Conservation (phyloP, 2,329 filamentous ascomycete species). For the Apiospora malaysiana region DNA sequence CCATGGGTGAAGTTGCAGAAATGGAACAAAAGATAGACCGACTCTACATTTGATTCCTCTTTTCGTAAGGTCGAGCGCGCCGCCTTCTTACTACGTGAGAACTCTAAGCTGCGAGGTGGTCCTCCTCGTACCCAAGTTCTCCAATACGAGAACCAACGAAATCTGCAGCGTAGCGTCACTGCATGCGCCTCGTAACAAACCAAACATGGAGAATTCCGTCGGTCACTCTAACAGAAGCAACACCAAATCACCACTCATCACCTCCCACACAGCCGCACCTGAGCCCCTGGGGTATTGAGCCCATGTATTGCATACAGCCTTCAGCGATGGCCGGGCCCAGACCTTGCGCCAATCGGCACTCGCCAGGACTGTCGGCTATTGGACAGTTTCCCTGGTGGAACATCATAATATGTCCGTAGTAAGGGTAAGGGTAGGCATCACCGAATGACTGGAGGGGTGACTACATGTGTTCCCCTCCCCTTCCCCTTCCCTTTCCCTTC, state of each 20-base stretch:
- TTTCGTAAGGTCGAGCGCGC: not conserved
- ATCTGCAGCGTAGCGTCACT: not conserved
- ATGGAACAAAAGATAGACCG: not conserved
- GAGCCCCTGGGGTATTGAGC: not conserved
- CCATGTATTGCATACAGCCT: not conserved
- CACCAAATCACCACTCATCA: not conserved
- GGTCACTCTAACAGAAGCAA: not conserved
- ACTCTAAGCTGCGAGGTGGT: constrained; percentile 1
- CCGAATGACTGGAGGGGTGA: not conserved
- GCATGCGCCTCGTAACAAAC: constrained; percentile 6
- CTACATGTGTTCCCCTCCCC: not conserved
- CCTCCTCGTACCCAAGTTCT: not conserved
- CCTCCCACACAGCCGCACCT: constrained; percentile 7
- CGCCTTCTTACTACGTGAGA: not conserved
- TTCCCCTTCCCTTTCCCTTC: not conserved
- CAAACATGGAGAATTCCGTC: constrained; percentile 8
- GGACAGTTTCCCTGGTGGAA: not conserved
- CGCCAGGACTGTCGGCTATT: not conserved
- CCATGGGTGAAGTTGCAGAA: not conserved
- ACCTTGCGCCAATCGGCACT: constrained; percentile 11
- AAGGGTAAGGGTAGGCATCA: not conserved
- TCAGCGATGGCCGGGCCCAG: not conserved
- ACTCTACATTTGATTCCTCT: not conserved
- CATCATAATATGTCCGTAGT: not conserved
- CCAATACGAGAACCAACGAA: constrained; percentile 6